phyloP scores from a whole-genome alignment of 306 rosid genomes.

The Dalbergia cochinchinensis region DNA sequence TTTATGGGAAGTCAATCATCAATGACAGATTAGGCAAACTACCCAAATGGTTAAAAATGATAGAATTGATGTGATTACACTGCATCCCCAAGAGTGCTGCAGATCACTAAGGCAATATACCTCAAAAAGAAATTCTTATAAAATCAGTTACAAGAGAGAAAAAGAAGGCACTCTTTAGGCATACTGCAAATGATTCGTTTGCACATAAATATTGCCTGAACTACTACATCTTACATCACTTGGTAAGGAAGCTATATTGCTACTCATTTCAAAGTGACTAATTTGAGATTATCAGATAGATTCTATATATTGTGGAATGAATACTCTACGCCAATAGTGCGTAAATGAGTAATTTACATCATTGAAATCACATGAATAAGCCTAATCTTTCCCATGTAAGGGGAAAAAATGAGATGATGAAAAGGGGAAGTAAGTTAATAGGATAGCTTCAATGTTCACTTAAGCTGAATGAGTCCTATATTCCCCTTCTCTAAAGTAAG shows the following conservation, averaged over 20 bases:
- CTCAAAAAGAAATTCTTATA: neutral
- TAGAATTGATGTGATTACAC: neutral
- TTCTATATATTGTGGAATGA: constrained; percentile 56
- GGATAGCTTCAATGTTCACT: constrained; percentile 49
- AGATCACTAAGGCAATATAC: neutral
- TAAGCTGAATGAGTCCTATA: constrained; percentile 47
- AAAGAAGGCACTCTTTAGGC: constrained; percentile 13
- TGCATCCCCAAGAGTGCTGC: neutral
- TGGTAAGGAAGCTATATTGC: constrained; percentile 5
- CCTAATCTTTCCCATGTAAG: constrained; percentile 48
- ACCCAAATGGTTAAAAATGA: neutral
- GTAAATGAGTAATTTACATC: constrained; percentile 58
- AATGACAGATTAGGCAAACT: neutral
- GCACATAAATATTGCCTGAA: constrained; percentile 11
- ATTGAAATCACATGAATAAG: constrained; percentile 47
- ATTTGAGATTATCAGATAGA: constrained; percentile 43
- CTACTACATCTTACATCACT: constrained; percentile 24
- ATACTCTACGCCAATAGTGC: constrained; percentile 49
- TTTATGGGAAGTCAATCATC: neutral
- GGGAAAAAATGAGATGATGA: constrained; percentile 25
- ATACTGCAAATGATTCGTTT: constrained; percentile 13
- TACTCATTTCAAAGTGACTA: constrained; percentile 27
- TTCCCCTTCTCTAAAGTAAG: constrained; percentile 31
- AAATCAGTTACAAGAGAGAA: neutral
- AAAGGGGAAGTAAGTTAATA: constrained; percentile 28